Evolutionary conservation across 208 protist genomes (phyloP).

Genomic region (Tetramitus jugosus): DNA sequence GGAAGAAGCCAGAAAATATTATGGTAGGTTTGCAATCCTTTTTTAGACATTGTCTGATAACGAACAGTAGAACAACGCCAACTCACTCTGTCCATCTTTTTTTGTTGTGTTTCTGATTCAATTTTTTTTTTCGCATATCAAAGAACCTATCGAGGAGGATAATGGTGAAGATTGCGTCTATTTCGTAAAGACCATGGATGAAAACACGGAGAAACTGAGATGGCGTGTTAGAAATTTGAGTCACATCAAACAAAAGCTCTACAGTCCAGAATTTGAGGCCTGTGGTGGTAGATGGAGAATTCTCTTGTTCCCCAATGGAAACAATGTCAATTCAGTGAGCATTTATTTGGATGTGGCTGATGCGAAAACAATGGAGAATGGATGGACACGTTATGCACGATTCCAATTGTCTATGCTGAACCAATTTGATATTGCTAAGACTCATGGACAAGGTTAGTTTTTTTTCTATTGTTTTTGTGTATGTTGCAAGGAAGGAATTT

Average conservation of each 20-base stretch:
- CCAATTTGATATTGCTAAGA: background rate
- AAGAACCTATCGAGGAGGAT: too few relatives aligned
- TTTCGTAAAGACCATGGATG: background rate
- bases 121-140: too few relatives aligned
- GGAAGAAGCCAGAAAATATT: background rate
- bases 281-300: background rate
- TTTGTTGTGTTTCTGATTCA: too few relatives aligned
- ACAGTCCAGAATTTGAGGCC: too few relatives aligned
- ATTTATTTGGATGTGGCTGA: background rate
- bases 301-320: background rate
- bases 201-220: background rate
- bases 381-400: background rate
- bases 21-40: too few relatives aligned
- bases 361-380: too few relatives aligned
- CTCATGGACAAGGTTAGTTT: background rate
- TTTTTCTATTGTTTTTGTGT: too few relatives aligned
- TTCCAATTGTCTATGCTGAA: slow-evolving; percentile 12
- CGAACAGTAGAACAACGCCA: too few relatives aligned
- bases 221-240: background rate
- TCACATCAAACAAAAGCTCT: too few relatives aligned
- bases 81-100: too few relatives aligned
- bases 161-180: too few relatives aligned
- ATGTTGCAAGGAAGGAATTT: background rate
- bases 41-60: too few relatives aligned
- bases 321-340: background rate